Percentiles rank a stretch among this genome's conserved stretches.
Conservation (phyloP, 768 basidiomycete genomes). For the Pleurotus platypus region DNA sequence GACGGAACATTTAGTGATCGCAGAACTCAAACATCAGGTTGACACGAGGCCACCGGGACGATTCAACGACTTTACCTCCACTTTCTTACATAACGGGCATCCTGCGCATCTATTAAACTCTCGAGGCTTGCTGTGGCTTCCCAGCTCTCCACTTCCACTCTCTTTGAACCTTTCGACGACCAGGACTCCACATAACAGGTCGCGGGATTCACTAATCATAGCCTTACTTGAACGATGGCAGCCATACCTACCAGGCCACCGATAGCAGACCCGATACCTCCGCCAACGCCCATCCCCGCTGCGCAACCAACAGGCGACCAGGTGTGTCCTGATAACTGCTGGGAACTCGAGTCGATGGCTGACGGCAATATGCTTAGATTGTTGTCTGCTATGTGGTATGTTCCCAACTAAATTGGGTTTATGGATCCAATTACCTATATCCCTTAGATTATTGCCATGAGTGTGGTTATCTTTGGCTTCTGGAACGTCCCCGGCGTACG, state of each 20-base stretch:
- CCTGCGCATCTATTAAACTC: conserved; percentile 1
- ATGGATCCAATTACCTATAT: conserved; percentile 7
- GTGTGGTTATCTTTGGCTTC: conserved; percentile 81
- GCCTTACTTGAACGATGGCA: conserved; percentile 16
- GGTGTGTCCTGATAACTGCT: conserved; percentile 34
- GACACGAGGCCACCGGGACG: not conserved
- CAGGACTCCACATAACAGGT: not conserved
- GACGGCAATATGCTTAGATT: conserved; percentile 38
- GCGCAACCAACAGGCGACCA: conserved; percentile 68
- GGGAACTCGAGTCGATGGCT: conserved; percentile 11
- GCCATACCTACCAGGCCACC: conserved; percentile 32
- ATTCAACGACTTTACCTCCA: not conserved
- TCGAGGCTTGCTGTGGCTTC: not conserved
- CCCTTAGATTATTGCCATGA: conserved; percentile 74
- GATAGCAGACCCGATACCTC: conserved; percentile 39
- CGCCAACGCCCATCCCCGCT: conserved; percentile 27
- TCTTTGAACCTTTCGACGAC: not conserved
- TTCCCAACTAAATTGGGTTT: conserved; percentile 14
- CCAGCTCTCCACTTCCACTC: conserved; percentile 9
- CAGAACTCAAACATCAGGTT: not conserved
- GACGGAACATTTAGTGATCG: not conserved
- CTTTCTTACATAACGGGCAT: conserved; percentile 1
- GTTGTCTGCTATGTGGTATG: conserved; percentile 76
- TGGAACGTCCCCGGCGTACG: conserved; percentile 85
- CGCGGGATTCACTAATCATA: conserved; percentile 3